These are phyloP conservation scores for Sarocladium kiliense DNA, from an alignment of 2,329 filamentous ascomycete species.

Conservation along the genomic window DNA sequence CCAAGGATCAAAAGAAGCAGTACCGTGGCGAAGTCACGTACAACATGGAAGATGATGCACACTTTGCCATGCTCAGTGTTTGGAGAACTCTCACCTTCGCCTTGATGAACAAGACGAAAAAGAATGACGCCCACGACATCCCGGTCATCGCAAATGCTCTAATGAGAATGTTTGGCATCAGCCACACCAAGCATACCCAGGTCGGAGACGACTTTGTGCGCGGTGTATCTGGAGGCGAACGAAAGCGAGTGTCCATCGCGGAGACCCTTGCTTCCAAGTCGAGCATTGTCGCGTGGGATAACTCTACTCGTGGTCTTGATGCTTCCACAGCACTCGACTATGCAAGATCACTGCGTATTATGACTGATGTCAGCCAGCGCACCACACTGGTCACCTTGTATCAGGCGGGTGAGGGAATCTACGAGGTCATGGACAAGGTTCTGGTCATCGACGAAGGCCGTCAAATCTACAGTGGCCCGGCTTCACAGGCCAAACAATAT, in stretches of 20 bases:
- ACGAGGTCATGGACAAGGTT: conserved; percentile 67
- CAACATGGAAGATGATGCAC: conserved; percentile 71
- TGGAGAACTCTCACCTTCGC: conserved; percentile 75
- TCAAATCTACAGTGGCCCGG: conserved; percentile 60
- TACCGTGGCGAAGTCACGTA: conserved; percentile 76
- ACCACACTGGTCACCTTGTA: conserved; percentile 39
- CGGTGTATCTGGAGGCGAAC: conserved; percentile 74
- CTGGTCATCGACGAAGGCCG: conserved; percentile 69
- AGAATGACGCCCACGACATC: conserved; percentile 57
- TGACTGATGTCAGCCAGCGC: conserved; percentile 71
- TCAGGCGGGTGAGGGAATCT: conserved; percentile 38
- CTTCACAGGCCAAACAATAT: conserved; percentile 57
- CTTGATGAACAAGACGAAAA: conserved; percentile 69
- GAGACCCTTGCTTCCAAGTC: conserved; percentile 71
- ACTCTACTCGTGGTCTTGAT: conserved; percentile 74
- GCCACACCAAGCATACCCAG: conserved; percentile 67
- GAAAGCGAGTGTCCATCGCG: conserved; percentile 75
- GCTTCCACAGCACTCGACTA: conserved; percentile 76
- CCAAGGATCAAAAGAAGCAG: conserved; percentile 59
- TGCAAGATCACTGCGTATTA: conserved; percentile 61
- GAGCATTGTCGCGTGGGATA: conserved; percentile 74
- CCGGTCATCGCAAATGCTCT: conserved; percentile 65
- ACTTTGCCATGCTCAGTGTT: conserved; percentile 69
- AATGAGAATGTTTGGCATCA: conserved; percentile 73
- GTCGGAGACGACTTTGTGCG: conserved; percentile 70